These are phyloP conservation scores for Alternaria triticina DNA, from an alignment of 2,329 filamentous ascomycete species.

Conservation along the genomic window DNA sequence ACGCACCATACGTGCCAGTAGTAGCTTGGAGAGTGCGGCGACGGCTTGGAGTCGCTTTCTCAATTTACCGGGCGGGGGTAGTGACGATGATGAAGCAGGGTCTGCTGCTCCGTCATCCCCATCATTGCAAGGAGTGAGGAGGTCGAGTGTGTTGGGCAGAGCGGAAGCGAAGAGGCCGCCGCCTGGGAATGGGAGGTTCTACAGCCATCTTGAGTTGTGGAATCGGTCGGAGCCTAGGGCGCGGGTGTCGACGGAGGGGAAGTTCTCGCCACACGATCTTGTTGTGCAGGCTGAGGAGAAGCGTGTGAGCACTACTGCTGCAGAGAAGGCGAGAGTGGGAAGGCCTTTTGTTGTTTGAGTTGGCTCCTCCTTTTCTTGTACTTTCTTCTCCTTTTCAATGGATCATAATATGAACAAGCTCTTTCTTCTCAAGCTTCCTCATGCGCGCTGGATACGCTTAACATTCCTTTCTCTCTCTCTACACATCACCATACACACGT, in stretches of 20 bases:
- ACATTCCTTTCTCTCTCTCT: background rate
- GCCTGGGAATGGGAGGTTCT: constrained; percentile 20
- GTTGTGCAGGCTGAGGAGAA: constrained; percentile 7
- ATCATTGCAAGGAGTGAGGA: background rate
- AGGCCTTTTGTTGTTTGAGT: constrained; percentile 19
- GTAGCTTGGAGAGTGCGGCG: constrained; percentile 39
- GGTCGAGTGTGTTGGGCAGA: background rate
- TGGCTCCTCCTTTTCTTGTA: background rate
- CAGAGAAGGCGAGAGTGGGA: constrained; percentile 6
- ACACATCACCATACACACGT: too few relatives aligned
- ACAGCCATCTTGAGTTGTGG: constrained; percentile 42
- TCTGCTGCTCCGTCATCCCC: too few relatives aligned
- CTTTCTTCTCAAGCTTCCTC: background rate
- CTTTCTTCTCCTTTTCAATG: background rate
- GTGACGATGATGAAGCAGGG: background rate
- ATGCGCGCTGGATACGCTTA: background rate
- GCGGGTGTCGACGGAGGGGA: background rate
- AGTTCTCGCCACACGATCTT: constrained; percentile 1
- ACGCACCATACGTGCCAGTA: constrained; percentile 45
- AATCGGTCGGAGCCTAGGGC: constrained; percentile 10
- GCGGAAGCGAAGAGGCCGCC: constrained; percentile 7
- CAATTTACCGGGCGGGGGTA: constrained; percentile 36
- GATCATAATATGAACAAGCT: background rate
- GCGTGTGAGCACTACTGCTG: background rate
- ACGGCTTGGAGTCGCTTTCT: constrained; percentile 41